Base-by-base conservation (phyloP, 495 filamentous ascomycete species). In the Trichoderma erinaceum region DNA sequence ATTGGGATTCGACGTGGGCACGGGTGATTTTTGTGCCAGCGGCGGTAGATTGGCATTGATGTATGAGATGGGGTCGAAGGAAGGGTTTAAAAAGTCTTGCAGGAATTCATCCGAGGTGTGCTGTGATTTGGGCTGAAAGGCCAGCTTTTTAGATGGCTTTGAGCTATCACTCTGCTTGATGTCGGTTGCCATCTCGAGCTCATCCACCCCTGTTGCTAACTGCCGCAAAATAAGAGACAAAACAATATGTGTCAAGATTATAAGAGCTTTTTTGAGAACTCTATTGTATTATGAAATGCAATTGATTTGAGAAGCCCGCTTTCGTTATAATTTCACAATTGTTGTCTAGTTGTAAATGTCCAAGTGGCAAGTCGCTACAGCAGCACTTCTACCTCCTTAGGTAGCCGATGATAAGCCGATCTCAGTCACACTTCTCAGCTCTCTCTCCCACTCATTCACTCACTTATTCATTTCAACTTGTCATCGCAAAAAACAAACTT, bases 1-100 rank as follows among this genome's bases (percentile, higher is more conserved):
- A 69, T 72, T 75, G 68, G 71, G 83, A 32, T 88, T 83, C 8
- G 56, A 61, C 5, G 35, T 38, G 56, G 27, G 23, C 23, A 32
- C 27, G 4, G 56, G 27, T 11, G 23, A 61, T 32, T 61, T 61
- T 11, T 29, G 56, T 2, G 56, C 25, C 4, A 91, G 82, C 8
- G 87, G 73, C 7, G 92, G 90, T 10, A 97, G 84, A 15, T 85
- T 83, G 63, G 84, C 79, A 77, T 97, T 96, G 72, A 96, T 86
- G 78, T 92, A 96, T 46, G 89, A 85, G 72, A 86, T 89, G 21
- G 91, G 83, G 78, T 93, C 90, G 76, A 96, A 97, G 66, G 87
- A 83, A 13, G 87, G 84, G 61, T 83, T 79, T 35, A 91, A 82
- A 76, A 96, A 97, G 68, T 85, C 86, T 65, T 81, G 84, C 65